phyloP scores from a whole-genome alignment of 2,329 filamentous ascomycete species.

The Neofusicoccum ribis region DNA sequence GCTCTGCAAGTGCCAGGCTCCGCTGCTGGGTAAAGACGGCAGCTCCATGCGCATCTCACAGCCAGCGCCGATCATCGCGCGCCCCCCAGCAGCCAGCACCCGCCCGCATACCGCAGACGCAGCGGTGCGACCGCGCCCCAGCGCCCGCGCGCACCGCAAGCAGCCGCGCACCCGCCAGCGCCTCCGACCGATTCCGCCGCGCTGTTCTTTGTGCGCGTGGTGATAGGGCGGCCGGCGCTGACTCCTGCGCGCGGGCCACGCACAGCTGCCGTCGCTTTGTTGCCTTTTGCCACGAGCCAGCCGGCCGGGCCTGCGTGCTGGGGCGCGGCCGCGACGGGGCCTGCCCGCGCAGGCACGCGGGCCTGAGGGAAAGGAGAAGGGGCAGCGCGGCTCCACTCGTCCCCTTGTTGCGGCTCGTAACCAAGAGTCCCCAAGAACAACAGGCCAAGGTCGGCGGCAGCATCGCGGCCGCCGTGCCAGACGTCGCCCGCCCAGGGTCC shows the following conservation, averaged over 20 bases:
- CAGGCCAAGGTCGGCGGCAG: not conserved
- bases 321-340: not conserved
- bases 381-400: constrained; percentile 4
- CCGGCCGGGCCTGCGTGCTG: not conserved
- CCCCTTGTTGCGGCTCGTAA: constrained; percentile 4
- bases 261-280: not conserved
- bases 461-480: not conserved
- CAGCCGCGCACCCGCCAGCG: constrained; percentile 4
- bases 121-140: not conserved
- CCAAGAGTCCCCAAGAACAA: not conserved
- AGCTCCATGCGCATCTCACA: constrained; percentile 9
- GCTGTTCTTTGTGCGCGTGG: constrained; percentile 1
- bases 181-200: not conserved
- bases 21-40: not conserved
- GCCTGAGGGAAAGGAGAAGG: constrained; percentile 10
- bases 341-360: not conserved
- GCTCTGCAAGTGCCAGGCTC: not conserved
- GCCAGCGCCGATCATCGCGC: constrained; percentile 8
- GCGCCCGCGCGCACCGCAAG: constrained; percentile 5
- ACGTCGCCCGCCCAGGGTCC: not conserved
- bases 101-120: not conserved
- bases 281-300: constrained; percentile 15
- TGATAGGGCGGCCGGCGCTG: constrained; percentile 11
- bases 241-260: constrained; percentile 5
- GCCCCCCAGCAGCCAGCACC: not conserved